A percentile compares a stretch with the other conserved stretches of the same genome.
Evolutionary conservation across 2,329 filamentous ascomycete genomes (phyloP).

Genomic region (Magnaporthiopsis rhizophila): DNA sequence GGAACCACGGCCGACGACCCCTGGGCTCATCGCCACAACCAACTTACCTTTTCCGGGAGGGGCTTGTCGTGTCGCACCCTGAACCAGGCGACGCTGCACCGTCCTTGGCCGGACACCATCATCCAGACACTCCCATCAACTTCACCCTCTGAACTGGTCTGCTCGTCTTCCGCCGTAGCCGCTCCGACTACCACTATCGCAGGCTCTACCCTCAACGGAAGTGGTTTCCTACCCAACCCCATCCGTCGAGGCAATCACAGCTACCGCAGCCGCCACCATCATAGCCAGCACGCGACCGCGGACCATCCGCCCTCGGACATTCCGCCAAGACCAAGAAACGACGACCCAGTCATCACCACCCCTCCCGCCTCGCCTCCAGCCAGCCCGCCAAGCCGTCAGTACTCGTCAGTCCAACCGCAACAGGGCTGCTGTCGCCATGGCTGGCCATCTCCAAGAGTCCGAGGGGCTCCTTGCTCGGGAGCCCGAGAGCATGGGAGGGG

Average conservation of each 20-base stretch:
- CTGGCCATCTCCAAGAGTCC: conserved; percentile 27
- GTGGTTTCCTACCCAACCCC: neutral
- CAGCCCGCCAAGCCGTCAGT: neutral
- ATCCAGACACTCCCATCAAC: too few species aligned
- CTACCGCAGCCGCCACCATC: neutral
- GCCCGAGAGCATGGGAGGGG: conserved; percentile 39
- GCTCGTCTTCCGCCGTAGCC: neutral
- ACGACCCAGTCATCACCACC: neutral
- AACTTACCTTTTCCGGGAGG: too few species aligned
- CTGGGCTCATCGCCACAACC: too few species aligned
- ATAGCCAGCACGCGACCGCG: neutral
- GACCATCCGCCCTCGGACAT: conserved; percentile 26
- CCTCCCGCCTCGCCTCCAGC: conserved; percentile 6
- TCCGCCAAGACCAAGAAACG: conserved; percentile 27
- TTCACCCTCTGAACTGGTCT: neutral
- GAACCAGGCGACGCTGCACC: too few species aligned
- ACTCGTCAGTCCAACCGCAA: neutral
- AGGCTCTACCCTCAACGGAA: too few species aligned
- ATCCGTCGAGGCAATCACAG: neutral
- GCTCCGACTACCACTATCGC: neutral
- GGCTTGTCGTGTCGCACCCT: too few species aligned
- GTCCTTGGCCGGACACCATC: too few species aligned
- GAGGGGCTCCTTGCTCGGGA: conserved; percentile 32
- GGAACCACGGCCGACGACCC: too few species aligned
- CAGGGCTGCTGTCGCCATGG: conserved; percentile 25